These are phyloP conservation scores for Suhomyces kunorum DNA, from an alignment of 1,139 yeast genomes.

Conservation along the genomic window DNA sequence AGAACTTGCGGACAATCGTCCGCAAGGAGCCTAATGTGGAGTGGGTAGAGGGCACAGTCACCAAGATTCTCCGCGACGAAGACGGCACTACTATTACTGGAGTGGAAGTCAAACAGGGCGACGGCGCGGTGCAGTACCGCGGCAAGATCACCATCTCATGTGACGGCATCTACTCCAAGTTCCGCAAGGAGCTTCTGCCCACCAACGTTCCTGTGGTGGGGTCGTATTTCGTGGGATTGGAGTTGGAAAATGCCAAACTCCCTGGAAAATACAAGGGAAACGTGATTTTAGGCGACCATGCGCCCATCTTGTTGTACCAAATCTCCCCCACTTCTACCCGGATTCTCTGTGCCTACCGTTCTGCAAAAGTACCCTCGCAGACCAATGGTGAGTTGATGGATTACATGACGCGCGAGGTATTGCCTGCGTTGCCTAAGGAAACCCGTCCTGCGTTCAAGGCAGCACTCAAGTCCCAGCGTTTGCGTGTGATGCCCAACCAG, in stretches of 20 bases:
- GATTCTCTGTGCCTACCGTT: conserved; percentile 84
- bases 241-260: conserved; percentile 66
- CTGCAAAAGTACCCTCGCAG: conserved; percentile 70
- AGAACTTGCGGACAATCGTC: conserved; percentile 75
- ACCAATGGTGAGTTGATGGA: conserved; percentile 57
- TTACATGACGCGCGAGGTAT: conserved; percentile 61
- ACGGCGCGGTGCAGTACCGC: conserved; percentile 34
- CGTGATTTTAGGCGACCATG: conserved; percentile 81
- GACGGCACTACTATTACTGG: conserved; percentile 60
- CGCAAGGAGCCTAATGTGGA: conserved; percentile 69
- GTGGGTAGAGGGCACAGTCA: conserved; percentile 79
- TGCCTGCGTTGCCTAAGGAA: conserved; percentile 66
- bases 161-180: conserved; percentile 94
- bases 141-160: conserved; percentile 76
- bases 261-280: conserved; percentile 84
- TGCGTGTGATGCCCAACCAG: conserved; percentile 93
- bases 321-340: conserved; percentile 82
- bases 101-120: conserved; percentile 48
- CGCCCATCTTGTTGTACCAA: conserved; percentile 87
- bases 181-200: conserved; percentile 69
- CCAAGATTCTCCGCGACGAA: conserved; percentile 53
- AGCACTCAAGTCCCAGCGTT: conserved; percentile 46
- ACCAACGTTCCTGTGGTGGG: conserved; percentile 65
- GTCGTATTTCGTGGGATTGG: conserved; percentile 86
- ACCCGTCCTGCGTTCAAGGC: conserved; percentile 65